Evolutionary conservation across 345 rosid species (phyloP), one percentile per base, ranked within the genome.

Genomic region (Ceriops decandra): DNA sequence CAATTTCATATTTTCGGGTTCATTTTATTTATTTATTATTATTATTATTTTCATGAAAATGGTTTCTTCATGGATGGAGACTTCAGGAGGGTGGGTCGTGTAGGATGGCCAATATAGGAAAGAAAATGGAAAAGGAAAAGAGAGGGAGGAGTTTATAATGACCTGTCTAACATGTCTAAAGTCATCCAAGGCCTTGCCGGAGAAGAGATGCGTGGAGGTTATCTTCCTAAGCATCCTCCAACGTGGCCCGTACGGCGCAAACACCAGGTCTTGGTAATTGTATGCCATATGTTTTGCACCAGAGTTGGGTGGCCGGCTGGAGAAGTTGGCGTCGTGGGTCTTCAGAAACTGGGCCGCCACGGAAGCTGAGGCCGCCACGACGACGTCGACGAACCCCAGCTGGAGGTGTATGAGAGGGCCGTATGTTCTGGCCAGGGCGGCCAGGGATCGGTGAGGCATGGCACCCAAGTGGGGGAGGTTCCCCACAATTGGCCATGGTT

Each of bases 201-300:
- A 93, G 82, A 93, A 93, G 2, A 93, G 82, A 76, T 93, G 98
- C 67, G 88, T 82, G 66, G 90, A 75, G 72, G 84, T 84, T 52
- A 93, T 91, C 81, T 93, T 93, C 70, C 98, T 52, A 11, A 93
- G 76, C 91, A 89, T 15, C 47, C 98, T 82, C 98, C 98, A 93
- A 69, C 97, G 51, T 1, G 90, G 76, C 4, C 98, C 98, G 52
- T 93, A 93, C 0, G 98, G 98, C 0, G 96, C 90, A 69, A 93
- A 91, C 69, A 91, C 98, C 20, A 93, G 84, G 81, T 93, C 98
- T 54, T 93, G 97, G 11, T 91, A 89, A 32, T 93, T 91, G 31
- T 93, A 93, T 0, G 98, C 96, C 7, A 93, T 77, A 63, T 93
- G 76, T 70, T 91, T 91, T 16, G 95, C 98, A 20, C 98, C 98